Conservation (phyloP, 495 filamentous ascomycete genomes). For the Lasiosphaeria miniovina region DNA sequence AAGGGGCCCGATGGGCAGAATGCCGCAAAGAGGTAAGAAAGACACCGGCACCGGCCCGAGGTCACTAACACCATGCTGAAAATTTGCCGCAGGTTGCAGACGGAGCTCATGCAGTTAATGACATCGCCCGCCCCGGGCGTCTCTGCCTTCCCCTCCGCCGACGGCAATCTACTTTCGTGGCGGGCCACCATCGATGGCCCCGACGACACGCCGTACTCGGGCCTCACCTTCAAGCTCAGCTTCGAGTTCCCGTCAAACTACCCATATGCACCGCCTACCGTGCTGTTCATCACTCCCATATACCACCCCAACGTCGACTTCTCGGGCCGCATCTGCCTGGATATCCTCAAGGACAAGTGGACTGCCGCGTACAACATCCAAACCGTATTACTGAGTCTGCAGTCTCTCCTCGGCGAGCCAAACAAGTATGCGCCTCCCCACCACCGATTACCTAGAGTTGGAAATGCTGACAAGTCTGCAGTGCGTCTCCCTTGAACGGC, state of each 20-base stretch:
- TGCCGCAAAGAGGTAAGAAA: conserved; percentile 70
- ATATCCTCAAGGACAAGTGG: conserved; percentile 99
- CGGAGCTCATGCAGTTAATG: conserved; percentile 98
- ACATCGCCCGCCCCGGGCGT: conserved; percentile 87
- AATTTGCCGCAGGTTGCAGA: conserved; percentile 70
- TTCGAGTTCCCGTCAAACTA: conserved; percentile 91
- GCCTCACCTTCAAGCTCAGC: conserved; percentile 87
- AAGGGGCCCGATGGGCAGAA: conserved; percentile 63
- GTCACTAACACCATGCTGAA: conserved; percentile 6
- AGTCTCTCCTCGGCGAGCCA: conserved; percentile 92
- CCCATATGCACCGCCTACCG: conserved; percentile 87
- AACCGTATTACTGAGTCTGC: conserved; percentile 86
- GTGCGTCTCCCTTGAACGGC: conserved; percentile 90
- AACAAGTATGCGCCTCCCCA: conserved; percentile 73
- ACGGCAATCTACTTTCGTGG: conserved; percentile 89
- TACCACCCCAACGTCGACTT: conserved; percentile 95
- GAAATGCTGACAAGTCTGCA: conserved; percentile 34
- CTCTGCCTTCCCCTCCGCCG: conserved; percentile 88
- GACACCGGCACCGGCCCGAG: background rate
- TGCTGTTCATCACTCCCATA: conserved; percentile 90
- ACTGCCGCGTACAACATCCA: conserved; percentile 90
- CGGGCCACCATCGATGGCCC: conserved; percentile 91
- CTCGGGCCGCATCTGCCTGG: conserved; percentile 87
- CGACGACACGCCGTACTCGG: conserved; percentile 84
- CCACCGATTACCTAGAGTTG: background rate